Evolutionary conservation across 2,329 filamentous ascomycete species (phyloP).

Genomic region (Epichloe sibirici): DNA sequence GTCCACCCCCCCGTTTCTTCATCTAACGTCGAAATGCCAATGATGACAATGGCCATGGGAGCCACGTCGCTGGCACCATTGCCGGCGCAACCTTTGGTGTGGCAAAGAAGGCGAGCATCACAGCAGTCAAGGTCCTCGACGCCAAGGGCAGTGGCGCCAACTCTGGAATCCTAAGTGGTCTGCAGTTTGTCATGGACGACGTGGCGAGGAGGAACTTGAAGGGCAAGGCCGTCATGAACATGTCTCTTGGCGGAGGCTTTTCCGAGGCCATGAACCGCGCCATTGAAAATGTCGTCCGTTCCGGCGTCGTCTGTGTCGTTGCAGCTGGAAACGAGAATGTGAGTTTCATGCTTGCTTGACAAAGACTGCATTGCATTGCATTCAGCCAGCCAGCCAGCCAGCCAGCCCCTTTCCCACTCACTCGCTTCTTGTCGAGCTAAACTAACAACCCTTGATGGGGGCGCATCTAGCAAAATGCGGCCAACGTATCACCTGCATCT

Average conservation of each 20-base stretch:
- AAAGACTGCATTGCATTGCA: constrained; percentile 1
- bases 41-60: constrained; percentile 51
- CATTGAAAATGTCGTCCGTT: constrained; percentile 34
- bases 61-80: constrained; percentile 51
- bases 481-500: constrained; percentile 40
- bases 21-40: background rate
- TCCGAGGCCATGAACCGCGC: constrained; percentile 43
- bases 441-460: constrained; percentile 8
- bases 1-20: background rate
- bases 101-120: constrained; percentile 41
- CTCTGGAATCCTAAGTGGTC: constrained; percentile 40
- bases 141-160: constrained; percentile 25
- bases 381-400: background rate
- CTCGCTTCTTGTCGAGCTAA: constrained; percentile 2
- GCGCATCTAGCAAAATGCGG: constrained; percentile 29
- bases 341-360: constrained; percentile 7
- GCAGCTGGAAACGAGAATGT: constrained; percentile 47
- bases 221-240: constrained; percentile 51
- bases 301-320: constrained; percentile 45
- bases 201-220: constrained; percentile 25
- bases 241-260: constrained; percentile 43
- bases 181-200: constrained; percentile 42
- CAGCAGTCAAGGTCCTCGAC: constrained; percentile 50
- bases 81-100: constrained; percentile 49
- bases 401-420: background rate